These are phyloP conservation scores for Gyromitra esculenta DNA, from an alignment of 2,329 filamentous ascomycete genomes.

Conservation along the genomic window DNA sequence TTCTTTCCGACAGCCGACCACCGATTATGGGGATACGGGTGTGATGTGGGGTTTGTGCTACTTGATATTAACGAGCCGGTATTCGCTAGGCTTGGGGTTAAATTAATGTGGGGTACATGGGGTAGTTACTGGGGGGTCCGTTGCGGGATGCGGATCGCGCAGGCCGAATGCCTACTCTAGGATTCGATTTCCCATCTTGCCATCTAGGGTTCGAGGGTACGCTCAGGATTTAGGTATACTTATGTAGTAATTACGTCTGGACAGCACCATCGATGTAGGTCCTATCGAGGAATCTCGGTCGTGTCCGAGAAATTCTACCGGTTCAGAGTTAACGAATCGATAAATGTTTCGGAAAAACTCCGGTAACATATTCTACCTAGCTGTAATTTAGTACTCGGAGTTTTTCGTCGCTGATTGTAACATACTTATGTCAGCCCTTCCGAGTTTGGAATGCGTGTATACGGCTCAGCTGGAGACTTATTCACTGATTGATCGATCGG, in stretches of 20 bases:
- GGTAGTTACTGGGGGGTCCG: not conserved
- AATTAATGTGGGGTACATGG: constrained; percentile 3
- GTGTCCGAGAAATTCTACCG: not conserved
- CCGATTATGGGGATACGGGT: not conserved
- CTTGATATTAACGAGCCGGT: not conserved
- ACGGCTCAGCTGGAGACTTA: no score
- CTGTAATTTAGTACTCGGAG: not conserved
- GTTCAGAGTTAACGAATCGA: not conserved
- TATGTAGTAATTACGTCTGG: no score
- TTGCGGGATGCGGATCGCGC: not conserved
- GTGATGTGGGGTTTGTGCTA: not conserved
- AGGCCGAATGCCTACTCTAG: not conserved
- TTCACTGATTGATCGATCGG: no score
- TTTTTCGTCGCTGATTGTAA: not conserved
- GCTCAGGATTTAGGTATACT: no score
- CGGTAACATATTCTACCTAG: no score
- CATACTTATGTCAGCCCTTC: not conserved
- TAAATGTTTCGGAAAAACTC: not conserved
- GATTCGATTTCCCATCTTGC: not conserved
- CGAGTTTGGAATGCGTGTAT: no score
- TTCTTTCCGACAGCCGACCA: not conserved
- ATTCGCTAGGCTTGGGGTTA: not conserved
- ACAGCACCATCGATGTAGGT: not conserved
- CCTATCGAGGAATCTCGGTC: not conserved
- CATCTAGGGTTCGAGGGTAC: no score